These are phyloP conservation scores for Clarireedia monteithiana DNA, from an alignment of 2,329 filamentous ascomycete species.

Conservation along the genomic window DNA sequence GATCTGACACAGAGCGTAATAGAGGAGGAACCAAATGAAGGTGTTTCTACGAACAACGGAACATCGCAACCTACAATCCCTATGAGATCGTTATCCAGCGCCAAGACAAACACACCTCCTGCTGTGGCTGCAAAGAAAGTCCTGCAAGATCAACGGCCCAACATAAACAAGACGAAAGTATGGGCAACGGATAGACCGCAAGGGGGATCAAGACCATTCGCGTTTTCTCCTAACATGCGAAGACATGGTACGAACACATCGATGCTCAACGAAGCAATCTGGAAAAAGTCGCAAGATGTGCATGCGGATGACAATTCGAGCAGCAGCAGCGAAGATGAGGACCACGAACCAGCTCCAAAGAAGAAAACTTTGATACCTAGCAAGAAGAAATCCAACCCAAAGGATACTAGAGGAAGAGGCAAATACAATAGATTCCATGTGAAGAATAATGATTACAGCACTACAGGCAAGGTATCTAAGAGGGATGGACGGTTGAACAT, in stretches of 20 bases:
- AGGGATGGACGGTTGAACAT: constrained; percentile 65
- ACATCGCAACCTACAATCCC: background rate
- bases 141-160: background rate
- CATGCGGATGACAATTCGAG: constrained; percentile 9
- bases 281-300: constrained; percentile 12
- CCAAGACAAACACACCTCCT: background rate
- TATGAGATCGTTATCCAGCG: background rate
- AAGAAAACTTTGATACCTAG: constrained; percentile 1
- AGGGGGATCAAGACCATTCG: constrained; percentile 14
- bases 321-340: constrained; percentile 19
- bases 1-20: too few species aligned
- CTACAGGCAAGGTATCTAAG: constrained; percentile 56
- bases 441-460: constrained; percentile 56
- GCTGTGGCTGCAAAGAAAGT: background rate
- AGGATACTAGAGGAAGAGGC: constrained; percentile 6
- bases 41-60: background rate
- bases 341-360: background rate
- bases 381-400: background rate
- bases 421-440: constrained; percentile 49
- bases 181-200: constrained; percentile 23
- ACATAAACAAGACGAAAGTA: constrained; percentile 6
- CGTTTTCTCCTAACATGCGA: constrained; percentile 11
- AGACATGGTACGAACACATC: constrained; percentile 21
- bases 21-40: background rate
- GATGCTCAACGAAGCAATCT: constrained; percentile 21